phyloP scores from a whole-genome alignment of 208 protist species.

The Acanthamoeba divionensis region DNA sequence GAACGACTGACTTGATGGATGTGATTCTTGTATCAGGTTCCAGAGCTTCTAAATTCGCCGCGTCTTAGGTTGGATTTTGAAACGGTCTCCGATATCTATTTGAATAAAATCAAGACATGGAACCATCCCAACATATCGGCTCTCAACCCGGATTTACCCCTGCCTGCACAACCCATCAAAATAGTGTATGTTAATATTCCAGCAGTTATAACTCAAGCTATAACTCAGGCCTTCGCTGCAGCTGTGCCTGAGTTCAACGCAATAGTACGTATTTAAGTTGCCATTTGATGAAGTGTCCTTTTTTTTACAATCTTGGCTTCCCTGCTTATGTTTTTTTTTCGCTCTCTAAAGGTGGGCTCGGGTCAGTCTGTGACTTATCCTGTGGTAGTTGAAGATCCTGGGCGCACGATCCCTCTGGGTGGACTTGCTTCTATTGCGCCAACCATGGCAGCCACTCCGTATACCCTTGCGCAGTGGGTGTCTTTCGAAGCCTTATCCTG shows the following conservation, averaged over 20 bases:
- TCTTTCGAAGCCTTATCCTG: neutral
- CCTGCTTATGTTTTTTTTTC: too few relatives aligned
- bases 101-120: slow-evolving; percentile 39
- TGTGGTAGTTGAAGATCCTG: neutral
- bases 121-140: neutral
- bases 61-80: neutral
- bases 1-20: too few relatives aligned
- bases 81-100: neutral
- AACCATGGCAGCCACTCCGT: neutral
- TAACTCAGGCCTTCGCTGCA: neutral
- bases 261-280: neutral
- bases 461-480: neutral
- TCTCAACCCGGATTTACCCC: neutral
- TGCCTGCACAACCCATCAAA: neutral
- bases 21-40: neutral
- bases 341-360: too few relatives aligned
- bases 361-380: neutral
- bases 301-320: neutral
- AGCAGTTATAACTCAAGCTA: neutral
- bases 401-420: neutral
- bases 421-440: neutral
- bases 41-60: neutral
- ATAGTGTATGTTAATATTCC: neutral
- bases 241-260: slow-evolving; percentile 11
- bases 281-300: neutral